Evolutionary conservation across 306 rosid species (phyloP), one percentile per base, ranked within the genome.

Genomic region (Hippophae gyantsensis): DNA sequence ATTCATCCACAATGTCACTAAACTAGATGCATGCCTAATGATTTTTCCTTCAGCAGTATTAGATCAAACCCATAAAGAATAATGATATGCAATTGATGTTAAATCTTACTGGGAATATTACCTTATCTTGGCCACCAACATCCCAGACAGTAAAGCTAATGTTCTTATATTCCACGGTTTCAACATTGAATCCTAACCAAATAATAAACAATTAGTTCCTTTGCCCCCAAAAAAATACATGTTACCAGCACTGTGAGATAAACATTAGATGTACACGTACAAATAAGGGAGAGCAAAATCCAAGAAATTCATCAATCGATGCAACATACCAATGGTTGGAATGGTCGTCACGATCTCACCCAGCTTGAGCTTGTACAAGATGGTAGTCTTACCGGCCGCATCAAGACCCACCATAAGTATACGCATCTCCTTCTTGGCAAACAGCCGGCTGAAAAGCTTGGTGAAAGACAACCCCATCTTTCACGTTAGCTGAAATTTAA

Each of bases 141-240:
- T 89, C 97, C 97, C 97, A 89, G 55, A 89, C 97, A 49, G 97
- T 89, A 71, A 89, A 89, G 85, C 97, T 89, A 74, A 89, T 89
- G 95, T 89, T 89, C 82, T 89, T 86, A 65, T 89, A 89, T 70
- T 86, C 95, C 63, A 89, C 95, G 6, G 97, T 89, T 84, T 89
- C 97, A 69, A 89, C 97, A 56, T 89, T 89, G 72, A 89, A 89
- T 44, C 97, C 97, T 89, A 69, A 65, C 42, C 65, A 57, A 57
- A 60, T 7, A n/a, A 67, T 1, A n/a, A n/a, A 4, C 42, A 48
- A 70, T 63, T 13, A 68, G 64, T 70, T 14, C 44, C 10, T 10
- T 51, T 56, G 60, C 8, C 43, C 10, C 6, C 26, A 5, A 56
- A 58, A 25, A n/a, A 40, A 23, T 26, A 65, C 2, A 5, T 7